Base-by-base conservation (phyloP, 352 stramenopile species). In the Phytophthora citrophthora region DNA sequence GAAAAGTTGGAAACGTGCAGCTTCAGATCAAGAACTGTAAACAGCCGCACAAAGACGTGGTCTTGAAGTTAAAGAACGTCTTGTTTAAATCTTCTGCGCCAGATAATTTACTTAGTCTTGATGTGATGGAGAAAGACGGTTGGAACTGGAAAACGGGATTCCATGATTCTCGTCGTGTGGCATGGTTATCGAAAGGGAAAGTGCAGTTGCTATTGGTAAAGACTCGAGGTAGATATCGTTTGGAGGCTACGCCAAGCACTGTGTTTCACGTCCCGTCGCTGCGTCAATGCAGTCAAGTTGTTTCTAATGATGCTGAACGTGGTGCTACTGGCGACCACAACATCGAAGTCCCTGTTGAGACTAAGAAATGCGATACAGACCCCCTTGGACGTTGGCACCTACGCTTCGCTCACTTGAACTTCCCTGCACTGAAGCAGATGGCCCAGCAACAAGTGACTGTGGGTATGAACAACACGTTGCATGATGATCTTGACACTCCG, bases 71-170 rank as follows among this genome's bases (percentile, higher is more conserved):
- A 1, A 40, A 39, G 4, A 45, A 4, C 23, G 47, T 70, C 0
- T 7, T 70, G 29, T 47, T n/a, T 9, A 50, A 40, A 15, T 23
- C 47, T 36, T 44, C 24, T 2, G 54, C 39, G 5, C 54, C 61
- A 5, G 47, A 64, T 16, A 70, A 70, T 40, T 16, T 64, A 9
- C 9, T 70, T 0, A 64, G 54, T 11, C 16, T 55, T 1, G 31
- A 54, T 16, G 1, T 18, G 1, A 12, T 64, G 36, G 46, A 69
- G 24, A 59, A 32, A 5, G 23, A 10, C 2, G 61, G 39, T 2
- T 69, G 53, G 46, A 36, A 49, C 4, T 4, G 48, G 1, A 68
- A 68, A 18, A 26, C 18, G n/a, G 27, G 44, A 1, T 32, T 29
- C 0, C 2, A 15, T 0, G 38, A 58, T 32, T 43, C 36, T n/a